A percentile compares a stretch with the other conserved stretches of the same genome.
Conservation (phyloP, 177 flowering plant genomes). For the Vitis hybrid region DNA sequence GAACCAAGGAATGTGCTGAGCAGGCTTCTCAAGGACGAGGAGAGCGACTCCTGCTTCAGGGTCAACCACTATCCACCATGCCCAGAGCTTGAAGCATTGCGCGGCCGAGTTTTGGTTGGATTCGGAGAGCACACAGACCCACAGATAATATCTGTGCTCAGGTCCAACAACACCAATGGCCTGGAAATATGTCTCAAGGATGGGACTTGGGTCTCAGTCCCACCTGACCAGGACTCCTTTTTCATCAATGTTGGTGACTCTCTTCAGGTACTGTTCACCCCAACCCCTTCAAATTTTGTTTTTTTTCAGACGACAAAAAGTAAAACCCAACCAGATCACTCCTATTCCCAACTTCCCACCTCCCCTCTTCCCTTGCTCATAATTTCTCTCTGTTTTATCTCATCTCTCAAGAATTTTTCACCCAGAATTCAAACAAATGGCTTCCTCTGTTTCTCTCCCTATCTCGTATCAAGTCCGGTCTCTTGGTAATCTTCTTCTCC, state of each 20-base stretch:
- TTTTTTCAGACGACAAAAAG: background rate
- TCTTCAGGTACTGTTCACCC: slow-evolving; percentile 48
- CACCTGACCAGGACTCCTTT: slow-evolving; percentile 66
- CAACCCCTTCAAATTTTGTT: background rate
- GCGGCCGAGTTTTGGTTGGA: slow-evolving; percentile 48
- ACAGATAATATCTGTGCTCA: slow-evolving; percentile 65
- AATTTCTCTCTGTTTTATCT: too few relatives aligned
- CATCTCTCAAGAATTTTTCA: too few relatives aligned
- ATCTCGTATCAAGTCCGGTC: too few relatives aligned
- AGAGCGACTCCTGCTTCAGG: slow-evolving; percentile 66
- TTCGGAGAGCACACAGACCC: slow-evolving; percentile 92
- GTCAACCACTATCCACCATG: slow-evolving; percentile 76
- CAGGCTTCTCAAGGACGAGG: slow-evolving; percentile 43
- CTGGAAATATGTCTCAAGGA: slow-evolving; percentile 59
- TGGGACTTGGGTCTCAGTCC: slow-evolving; percentile 73
- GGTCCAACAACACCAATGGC: slow-evolving; percentile 70
- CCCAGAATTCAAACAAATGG: too few relatives aligned
- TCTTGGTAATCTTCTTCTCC: too few relatives aligned
- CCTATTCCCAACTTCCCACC: too few relatives aligned
- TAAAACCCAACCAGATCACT: too few relatives aligned
- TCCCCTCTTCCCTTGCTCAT: too few relatives aligned
- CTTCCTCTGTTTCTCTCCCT: background rate
- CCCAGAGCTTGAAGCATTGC: slow-evolving; percentile 40
- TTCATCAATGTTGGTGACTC: slow-evolving; percentile 80
- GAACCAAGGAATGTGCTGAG: slow-evolving; percentile 48